A percentile compares a stretch with the other conserved stretches of the same genome.
Evolutionary conservation across 495 filamentous ascomycete genomes (phyloP).

Genomic region (Jackrogersella minutella): DNA sequence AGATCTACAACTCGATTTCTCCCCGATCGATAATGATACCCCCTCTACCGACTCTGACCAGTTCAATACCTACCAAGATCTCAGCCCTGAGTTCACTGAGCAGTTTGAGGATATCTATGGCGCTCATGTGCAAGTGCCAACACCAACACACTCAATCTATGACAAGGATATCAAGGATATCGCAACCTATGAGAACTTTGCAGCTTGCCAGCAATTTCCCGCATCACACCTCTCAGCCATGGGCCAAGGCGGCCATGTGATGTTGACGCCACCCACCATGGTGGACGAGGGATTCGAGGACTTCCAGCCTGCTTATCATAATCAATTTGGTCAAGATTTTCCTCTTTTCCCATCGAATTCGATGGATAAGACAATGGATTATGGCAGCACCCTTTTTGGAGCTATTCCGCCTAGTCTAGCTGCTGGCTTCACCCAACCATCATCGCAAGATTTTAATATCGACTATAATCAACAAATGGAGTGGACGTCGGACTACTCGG

Average conservation of each 20-base stretch:
- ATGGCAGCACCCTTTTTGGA: slow-evolving; percentile 48
- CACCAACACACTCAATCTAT: slow-evolving; percentile 48
- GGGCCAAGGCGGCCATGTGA: slow-evolving; percentile 69
- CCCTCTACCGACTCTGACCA: slow-evolving; percentile 58
- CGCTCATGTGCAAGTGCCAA: slow-evolving; percentile 54
- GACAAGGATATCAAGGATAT: slow-evolving; percentile 49
- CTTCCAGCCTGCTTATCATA: slow-evolving; percentile 41
- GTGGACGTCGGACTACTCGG: slow-evolving; percentile 50
- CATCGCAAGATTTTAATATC: slow-evolving; percentile 52
- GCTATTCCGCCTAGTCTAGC: slow-evolving; percentile 48
- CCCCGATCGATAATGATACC: slow-evolving; percentile 56
- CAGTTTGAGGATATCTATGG: slow-evolving; percentile 66
- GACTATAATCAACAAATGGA: slow-evolving; percentile 46
- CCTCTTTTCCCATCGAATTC: slow-evolving; percentile 51
- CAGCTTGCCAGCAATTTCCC: slow-evolving; percentile 49
- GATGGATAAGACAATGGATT: slow-evolving; percentile 38
- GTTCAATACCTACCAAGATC: slow-evolving; percentile 56
- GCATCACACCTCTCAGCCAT: slow-evolving; percentile 66
- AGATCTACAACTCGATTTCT: slow-evolving; percentile 59
- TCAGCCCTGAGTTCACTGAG: slow-evolving; percentile 54
- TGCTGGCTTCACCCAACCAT: slow-evolving; percentile 51
- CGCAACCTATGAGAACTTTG: slow-evolving; percentile 25
- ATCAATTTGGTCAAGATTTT: slow-evolving; percentile 55
- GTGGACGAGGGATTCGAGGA: slow-evolving; percentile 62
- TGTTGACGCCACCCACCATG: slow-evolving; percentile 67